phyloP scores from a whole-genome alignment of 768 basidiomycete species.

The Steccherinum ochraceum region DNA sequence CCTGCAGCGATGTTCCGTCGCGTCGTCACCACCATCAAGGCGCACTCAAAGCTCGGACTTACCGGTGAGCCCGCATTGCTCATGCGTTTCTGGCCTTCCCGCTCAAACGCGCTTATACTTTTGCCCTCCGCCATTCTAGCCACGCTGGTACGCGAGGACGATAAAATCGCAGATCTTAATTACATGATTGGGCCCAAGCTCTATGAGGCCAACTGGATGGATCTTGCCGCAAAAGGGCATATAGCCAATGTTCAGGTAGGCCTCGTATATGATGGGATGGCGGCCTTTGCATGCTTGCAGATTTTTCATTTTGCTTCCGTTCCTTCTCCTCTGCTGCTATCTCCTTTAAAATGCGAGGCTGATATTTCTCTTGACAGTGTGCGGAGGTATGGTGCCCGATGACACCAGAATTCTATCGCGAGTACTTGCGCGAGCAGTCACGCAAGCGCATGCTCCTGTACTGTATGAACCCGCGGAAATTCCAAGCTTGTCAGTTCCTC shows the following conservation, averaged over 20 bases:
- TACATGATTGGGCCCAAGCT: constrained; percentile 99
- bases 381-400: constrained; percentile 99
- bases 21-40: constrained; percentile 97
- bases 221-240: constrained; percentile 97
- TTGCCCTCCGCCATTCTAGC: constrained; percentile 39
- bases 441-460: constrained; percentile 94
- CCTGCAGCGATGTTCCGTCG: constrained; percentile 98
- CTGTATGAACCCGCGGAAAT: constrained; percentile 99
- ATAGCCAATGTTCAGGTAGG: constrained; percentile 98
- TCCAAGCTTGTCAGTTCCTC: constrained; percentile 97
- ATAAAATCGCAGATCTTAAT: constrained; percentile 97
- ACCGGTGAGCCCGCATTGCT: constrained; percentile 55
- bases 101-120: neutral
- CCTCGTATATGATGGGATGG: neutral
- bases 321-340: neutral
- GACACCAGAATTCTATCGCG: constrained; percentile 98
- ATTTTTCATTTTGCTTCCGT: neutral
- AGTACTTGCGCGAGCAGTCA: constrained; percentile 90
- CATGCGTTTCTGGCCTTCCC: neutral
- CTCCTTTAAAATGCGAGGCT: constrained; percentile 4
- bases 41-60: constrained; percentile 95
- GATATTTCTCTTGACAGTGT: constrained; percentile 50
- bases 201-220: constrained; percentile 99
- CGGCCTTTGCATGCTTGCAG: neutral
- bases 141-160: constrained; percentile 96